Evolutionary conservation across 2,329 filamentous ascomycete genomes (phyloP), one percentile per base, ranked within the genome.

Genomic region (Scedosporium apiospermum): DNA sequence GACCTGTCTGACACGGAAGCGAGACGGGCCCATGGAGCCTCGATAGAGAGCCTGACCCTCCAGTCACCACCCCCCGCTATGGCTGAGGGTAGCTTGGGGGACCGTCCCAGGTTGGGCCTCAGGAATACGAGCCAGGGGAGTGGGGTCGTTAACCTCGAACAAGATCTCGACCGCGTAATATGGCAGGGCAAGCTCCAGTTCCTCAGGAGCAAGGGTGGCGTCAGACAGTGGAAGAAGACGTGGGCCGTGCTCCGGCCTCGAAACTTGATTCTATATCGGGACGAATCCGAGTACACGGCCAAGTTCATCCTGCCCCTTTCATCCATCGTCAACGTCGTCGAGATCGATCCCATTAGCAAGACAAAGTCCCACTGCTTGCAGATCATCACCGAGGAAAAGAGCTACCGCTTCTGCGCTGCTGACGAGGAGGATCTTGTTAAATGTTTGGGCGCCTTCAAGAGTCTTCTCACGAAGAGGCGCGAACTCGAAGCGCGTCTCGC

Each of bases 181-280:
- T 96, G 90, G 83, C 92, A 98, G 71, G 93, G 93, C 60, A 93
- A 91, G 81, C 84, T 98, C 38, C 89, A 90, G 73, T 86, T 91
- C 65, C 83, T 97, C 63, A 91, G 90, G 69, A 90, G 88, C 65
- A 93, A 91, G 69, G 82, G 88, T 23, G 91, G 92, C 7, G 80
- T 99, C 62, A 87, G 89, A 57, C 90, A 96, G 70, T 99, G 95
- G 95, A 97, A 96, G 79, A 88, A 91, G 68, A 82, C 92, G 64
- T 98, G 95, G 95, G 89, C 89, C 12, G 95, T 98, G 0, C 82
- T 99, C 60, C 89, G 95, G 38, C 88, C 91, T 1, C 87, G 89
- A 60, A 92, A 90, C 66, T 79, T 99, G 38, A 89, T 91, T 16
- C 83, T 98, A 27, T 99, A 99, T 80, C 97, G 97, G 74, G 89